Evolutionary conservation across 1,139 yeast species (phyloP), one percentile per base, ranked within the genome.

Genomic region (Pichiaceae sp.): DNA sequence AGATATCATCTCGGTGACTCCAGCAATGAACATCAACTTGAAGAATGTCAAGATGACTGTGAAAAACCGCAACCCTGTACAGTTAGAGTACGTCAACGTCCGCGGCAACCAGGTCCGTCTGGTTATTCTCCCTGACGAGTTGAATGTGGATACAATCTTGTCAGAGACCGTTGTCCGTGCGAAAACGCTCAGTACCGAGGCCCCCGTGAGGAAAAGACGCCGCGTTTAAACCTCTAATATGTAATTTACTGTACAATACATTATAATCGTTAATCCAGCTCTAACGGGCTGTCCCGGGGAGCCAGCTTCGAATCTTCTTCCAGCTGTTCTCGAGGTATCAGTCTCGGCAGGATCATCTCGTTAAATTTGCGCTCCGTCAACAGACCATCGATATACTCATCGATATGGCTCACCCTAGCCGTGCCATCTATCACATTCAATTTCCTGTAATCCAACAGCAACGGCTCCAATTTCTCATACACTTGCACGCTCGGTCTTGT

Each of bases 31-130:
- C 61, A 78, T 93, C 32, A 78, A 89, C 4, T 61, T 91, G 47
- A 80, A 84, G 48, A 84, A 82, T 47, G 93, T 86, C 39, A 84
- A 81, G 53, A 75, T 81, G 75, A 76, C 82, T 21, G 72, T 76
- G 42, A 77, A 70, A 43, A 75, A 78, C 53, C 75, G 85, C 42
- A 89, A 81, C 39, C 86, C 95, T 2, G 72, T 78, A 36, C 59
- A 72, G 11, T 64, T 89, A 46, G 94, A 85, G 49, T 85, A 73
- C 54, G 80, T 91, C 53, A 87, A 84, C 48, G 72, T 91, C 25
- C 71, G 98, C 49, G 98, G 98, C 1, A 91, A 80, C 59, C 93
- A 85, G 45, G 81, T 91, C 29, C 73, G 98, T 46, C 82, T 84
- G 58, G 80, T 83, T 30, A 66, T 87, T 32, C 66, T 91, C 32